Evolutionary conservation across 108 stramenopile species (phyloP).

Genomic region (Schizochytrium sp.): DNA sequence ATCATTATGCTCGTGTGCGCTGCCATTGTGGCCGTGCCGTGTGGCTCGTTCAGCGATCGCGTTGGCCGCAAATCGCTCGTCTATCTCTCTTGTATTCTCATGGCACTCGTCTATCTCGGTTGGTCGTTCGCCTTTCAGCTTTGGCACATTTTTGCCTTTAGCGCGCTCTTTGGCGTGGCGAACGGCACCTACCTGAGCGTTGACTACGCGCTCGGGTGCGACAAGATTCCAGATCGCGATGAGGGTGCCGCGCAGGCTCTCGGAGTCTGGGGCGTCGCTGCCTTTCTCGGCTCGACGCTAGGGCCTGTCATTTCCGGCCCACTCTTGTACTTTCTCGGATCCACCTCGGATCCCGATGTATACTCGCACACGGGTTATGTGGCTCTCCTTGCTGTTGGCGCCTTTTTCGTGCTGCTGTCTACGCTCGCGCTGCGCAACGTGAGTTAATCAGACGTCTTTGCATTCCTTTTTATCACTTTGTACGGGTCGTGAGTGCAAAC

Average conservation of each 20-base stretch:
- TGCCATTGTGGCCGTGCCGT: not conserved
- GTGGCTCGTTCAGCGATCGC: not conserved
- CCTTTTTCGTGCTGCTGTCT: not conserved
- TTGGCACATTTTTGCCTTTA: not conserved
- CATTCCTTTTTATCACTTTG: no score
- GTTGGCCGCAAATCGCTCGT: not conserved
- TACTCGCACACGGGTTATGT: not conserved
- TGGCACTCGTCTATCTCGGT: not conserved
- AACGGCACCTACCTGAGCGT: constrained; percentile 18
- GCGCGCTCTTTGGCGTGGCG: not conserved
- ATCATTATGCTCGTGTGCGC: not conserved
- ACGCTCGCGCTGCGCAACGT: not conserved
- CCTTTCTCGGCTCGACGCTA: not conserved
- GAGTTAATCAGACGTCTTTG: not conserved
- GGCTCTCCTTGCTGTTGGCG: not conserved
- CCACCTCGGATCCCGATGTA: not conserved
- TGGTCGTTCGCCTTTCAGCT: not conserved
- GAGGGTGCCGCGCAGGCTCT: not conserved
- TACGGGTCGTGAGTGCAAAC: no score
- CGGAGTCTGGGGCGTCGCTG: constrained; percentile 21
- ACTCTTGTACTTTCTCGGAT: not conserved
- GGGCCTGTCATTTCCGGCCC: not conserved
- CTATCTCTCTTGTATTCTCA: not conserved
- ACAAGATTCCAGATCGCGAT: not conserved
- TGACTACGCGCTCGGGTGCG: constrained; percentile 5